Conservation (phyloP, 1,139 yeast genomes). For the Saccharomyces hybrid region DNA sequence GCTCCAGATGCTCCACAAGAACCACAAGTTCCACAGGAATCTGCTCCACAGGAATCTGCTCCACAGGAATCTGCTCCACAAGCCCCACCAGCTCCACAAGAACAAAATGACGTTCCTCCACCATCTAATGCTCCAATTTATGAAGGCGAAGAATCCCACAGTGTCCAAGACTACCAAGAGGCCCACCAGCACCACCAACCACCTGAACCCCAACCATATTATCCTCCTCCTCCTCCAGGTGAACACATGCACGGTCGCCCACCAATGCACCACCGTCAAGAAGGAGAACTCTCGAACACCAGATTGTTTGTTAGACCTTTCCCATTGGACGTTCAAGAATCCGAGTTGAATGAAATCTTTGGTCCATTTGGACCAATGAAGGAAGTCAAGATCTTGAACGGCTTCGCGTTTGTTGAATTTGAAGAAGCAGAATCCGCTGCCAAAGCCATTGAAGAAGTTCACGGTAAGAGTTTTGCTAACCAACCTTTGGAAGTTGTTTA, state of each 20-base stretch:
- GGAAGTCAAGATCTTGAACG: slow-evolving; percentile 64
- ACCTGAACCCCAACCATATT: slow-evolving; percentile 13
- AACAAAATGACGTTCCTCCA: slow-evolving; percentile 12
- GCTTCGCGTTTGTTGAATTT: slow-evolving; percentile 68
- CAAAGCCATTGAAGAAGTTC: slow-evolving; percentile 56
- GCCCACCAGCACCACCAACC: slow-evolving; percentile 12
- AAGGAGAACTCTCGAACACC: slow-evolving; percentile 39
- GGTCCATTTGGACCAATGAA: slow-evolving; percentile 55
- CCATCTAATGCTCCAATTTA: not conserved
- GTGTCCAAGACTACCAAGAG: slow-evolving; percentile 5
- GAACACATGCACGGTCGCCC: slow-evolving; percentile 6
- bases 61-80: slow-evolving; percentile 6
- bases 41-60: slow-evolving; percentile 5
- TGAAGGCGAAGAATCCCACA: not conserved
- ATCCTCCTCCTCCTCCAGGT: slow-evolving; percentile 14
- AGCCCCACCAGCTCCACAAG: slow-evolving; percentile 12
- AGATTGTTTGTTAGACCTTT: slow-evolving; percentile 48
- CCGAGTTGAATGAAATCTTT: slow-evolving; percentile 62
- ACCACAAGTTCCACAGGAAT: slow-evolving; percentile 7
- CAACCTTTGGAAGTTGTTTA: slow-evolving; percentile 59
- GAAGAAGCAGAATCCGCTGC: slow-evolving; percentile 59
- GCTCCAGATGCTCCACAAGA: not conserved
- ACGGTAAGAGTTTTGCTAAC: slow-evolving; percentile 50
- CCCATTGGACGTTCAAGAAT: slow-evolving; percentile 41
- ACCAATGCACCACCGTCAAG: slow-evolving; percentile 14